phyloP scores from a whole-genome alignment of 139 green algal species.

The Tetradesmus lagerheimii region DNA sequence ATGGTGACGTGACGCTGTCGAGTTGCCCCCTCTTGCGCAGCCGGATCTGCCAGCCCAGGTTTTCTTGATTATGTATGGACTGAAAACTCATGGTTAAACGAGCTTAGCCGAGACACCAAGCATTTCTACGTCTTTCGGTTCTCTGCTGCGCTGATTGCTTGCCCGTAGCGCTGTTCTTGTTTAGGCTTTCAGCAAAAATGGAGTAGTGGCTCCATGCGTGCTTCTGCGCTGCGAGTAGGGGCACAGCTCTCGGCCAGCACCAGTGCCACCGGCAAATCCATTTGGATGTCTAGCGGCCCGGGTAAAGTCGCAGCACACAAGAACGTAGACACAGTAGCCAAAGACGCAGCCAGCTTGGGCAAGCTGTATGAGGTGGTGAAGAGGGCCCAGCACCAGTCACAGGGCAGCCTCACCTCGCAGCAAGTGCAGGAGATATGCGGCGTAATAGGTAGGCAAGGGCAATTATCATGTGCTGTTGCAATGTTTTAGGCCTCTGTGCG shows the following conservation, averaged over 20 bases:
- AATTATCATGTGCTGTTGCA: background rate
- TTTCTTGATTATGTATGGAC: background rate
- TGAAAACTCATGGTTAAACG: background rate
- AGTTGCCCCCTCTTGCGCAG: background rate
- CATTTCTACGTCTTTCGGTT: background rate
- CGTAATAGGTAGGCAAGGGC: slow-evolving; percentile 36
- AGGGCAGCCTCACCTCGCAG: background rate
- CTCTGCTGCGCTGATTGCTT: background rate
- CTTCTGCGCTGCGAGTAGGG: background rate
- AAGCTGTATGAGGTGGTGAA: slow-evolving; percentile 35
- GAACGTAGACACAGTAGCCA: background rate
- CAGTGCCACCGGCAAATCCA: background rate
- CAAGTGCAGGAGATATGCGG: slow-evolving; percentile 43
- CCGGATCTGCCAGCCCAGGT: background rate
- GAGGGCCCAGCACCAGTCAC: background rate
- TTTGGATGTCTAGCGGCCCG: background rate
- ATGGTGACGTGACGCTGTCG: background rate
- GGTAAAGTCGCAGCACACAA: background rate
- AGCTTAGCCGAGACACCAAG: background rate
- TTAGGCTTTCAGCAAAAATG: background rate
- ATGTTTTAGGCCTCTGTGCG: background rate
- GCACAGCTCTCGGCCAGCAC: background rate
- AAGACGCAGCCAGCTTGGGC: background rate
- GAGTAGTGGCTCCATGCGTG: background rate
- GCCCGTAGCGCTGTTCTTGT: background rate